Percentiles rank a stretch among this genome's conserved stretches.
phyloP scores from a whole-genome alignment of 1,284 basidiomycete genomes.

The Moniliella sp. region DNA sequence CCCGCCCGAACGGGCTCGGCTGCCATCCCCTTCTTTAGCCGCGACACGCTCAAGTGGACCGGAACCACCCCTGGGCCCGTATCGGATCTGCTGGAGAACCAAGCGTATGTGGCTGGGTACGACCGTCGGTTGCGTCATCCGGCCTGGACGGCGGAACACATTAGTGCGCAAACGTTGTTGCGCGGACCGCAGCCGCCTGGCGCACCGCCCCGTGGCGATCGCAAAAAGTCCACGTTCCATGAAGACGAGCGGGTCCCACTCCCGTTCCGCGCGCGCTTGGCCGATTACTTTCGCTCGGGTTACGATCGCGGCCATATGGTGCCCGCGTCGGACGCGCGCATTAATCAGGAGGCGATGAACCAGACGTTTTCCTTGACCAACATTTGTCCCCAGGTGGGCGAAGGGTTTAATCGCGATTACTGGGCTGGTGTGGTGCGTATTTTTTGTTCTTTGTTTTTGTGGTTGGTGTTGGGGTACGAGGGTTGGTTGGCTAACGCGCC shows the following conservation, averaged over 20 bases:
- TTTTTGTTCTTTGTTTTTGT: not conserved
- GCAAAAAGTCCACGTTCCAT: conserved; percentile 46
- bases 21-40: conserved; percentile 3
- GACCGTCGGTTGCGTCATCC: conserved; percentile 75
- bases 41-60: conserved; percentile 1
- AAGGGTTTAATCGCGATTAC: conserved; percentile 93
- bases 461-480: conserved; percentile 53
- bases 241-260: conserved; percentile 63
- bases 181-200: conserved; percentile 25
- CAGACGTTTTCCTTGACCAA: conserved; percentile 88
- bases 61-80: conserved; percentile 47
- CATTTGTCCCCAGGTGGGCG: conserved; percentile 92
- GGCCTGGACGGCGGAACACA: conserved; percentile 80
- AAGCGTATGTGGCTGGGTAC: conserved; percentile 69
- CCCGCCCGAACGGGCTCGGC: conserved; percentile 4
- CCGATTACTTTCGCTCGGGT: conserved; percentile 61
- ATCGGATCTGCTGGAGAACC: conserved; percentile 53
- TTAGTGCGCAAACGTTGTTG: conserved; percentile 47
- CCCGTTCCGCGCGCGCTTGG: conserved; percentile 59
- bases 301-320: conserved; percentile 93
- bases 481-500: too few relatives aligned
- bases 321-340: conserved; percentile 88
- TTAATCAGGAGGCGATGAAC: conserved; percentile 75
- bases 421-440: conserved; percentile 14
- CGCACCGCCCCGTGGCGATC: conserved; percentile 47